These are phyloP conservation scores for Scheffersomyces spartinae DNA, from an alignment of 805 yeast species.

Conservation along the genomic window DNA sequence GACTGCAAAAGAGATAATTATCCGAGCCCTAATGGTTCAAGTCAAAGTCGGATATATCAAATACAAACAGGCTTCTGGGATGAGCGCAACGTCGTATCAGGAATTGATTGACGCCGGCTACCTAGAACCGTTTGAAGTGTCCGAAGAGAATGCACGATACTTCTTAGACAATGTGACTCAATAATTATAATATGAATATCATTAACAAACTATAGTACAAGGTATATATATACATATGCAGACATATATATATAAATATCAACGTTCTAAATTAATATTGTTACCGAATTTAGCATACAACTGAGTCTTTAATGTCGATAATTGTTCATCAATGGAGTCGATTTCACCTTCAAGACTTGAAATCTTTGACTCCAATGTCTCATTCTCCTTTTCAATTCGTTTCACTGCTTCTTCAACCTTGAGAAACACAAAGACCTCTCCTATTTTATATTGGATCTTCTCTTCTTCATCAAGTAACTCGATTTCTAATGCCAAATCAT, in stretches of 20 bases:
- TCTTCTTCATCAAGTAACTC: slow-evolving; percentile 77
- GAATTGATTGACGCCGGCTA: slow-evolving; percentile 28
- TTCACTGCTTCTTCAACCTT: slow-evolving; percentile 56
- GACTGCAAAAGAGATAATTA: slow-evolving; percentile 33
- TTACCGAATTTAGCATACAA: slow-evolving; percentile 84
- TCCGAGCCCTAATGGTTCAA: slow-evolving; percentile 31
- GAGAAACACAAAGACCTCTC: slow-evolving; percentile 67
- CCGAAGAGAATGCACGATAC: no score
- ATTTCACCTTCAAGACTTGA: slow-evolving; percentile 34
- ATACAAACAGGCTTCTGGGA: slow-evolving; percentile 26
- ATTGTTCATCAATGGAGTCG: slow-evolving; percentile 39
- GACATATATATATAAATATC: no score
- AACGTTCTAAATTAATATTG: slow-evolving; percentile 74
- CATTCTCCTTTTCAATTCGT: slow-evolving; percentile 53
- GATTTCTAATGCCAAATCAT: slow-evolving; percentile 74
- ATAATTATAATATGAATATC: no score
- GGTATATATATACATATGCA: no score
- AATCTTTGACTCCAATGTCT: slow-evolving; percentile 38
- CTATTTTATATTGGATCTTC: slow-evolving; percentile 62
- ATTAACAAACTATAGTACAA: no score
- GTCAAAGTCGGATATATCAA: slow-evolving; percentile 35
- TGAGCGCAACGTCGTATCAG: slow-evolving; percentile 21
- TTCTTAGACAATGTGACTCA: no score
- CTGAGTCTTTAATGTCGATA: slow-evolving; percentile 54
- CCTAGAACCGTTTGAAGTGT: slow-evolving; percentile 17